Conservation (phyloP, 768 basidiomycete species). For the Tricholoma sp. region DNA sequence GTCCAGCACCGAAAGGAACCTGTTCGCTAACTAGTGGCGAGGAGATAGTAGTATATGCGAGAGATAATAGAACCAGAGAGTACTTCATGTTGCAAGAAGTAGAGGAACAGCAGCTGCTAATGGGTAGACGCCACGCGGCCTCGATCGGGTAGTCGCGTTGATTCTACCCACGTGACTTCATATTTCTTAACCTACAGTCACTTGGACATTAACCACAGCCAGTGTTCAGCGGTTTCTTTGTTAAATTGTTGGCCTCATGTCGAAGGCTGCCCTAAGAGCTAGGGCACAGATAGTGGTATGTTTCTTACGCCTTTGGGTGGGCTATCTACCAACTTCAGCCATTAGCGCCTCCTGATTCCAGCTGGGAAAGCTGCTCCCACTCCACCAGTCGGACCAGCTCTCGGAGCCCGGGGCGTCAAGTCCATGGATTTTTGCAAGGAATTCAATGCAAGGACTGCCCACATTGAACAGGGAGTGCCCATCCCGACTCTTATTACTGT, state of each 20-base stretch:
- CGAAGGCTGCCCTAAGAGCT: constrained; percentile 56
- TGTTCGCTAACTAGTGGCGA: constrained; percentile 36
- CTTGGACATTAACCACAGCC: background rate
- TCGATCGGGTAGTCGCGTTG: background rate
- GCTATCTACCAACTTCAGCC: constrained; percentile 10
- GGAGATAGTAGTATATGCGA: constrained; percentile 39
- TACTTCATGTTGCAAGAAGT: constrained; percentile 43
- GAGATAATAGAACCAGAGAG: constrained; percentile 35
- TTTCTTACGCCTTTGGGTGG: constrained; percentile 12
- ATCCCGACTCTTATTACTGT: constrained; percentile 91
- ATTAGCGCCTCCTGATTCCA: constrained; percentile 79
- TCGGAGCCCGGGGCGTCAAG: constrained; percentile 97
- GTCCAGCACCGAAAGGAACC: constrained; percentile 27
- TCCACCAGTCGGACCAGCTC: constrained; percentile 93
- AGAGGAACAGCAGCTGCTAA: constrained; percentile 4
- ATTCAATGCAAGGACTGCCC: constrained; percentile 96
- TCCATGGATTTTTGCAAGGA: constrained; percentile 99
- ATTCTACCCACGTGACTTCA: constrained; percentile 7
- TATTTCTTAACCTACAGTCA: no score
- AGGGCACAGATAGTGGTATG: constrained; percentile 75
- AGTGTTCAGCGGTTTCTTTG: background rate
- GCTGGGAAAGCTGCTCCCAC: constrained; percentile 96
- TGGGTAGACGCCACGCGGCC: background rate
- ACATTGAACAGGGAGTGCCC: constrained; percentile 80
- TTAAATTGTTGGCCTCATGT: constrained; percentile 39